Evolutionary conservation across 106 monocot genomes (phyloP), one percentile per base, ranked within the genome.

Genomic region (Acanthochlamys bracteata): DNA sequence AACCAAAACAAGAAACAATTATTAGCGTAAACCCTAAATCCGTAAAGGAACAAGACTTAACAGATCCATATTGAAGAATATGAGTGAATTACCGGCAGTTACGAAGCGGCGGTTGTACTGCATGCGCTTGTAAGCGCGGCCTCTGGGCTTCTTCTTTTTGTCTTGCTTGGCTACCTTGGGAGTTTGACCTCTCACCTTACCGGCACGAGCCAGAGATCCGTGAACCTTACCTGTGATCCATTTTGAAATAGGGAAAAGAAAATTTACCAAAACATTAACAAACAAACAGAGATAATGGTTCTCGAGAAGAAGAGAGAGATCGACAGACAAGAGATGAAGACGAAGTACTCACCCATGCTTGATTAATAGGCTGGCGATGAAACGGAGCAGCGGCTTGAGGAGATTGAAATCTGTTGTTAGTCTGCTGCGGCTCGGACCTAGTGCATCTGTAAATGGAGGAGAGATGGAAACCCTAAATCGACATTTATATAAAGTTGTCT

Each of bases 51-150:
- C 17, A 17, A 16, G 40, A 66, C 19, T 7, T 52, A 1, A 59
- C 12, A 70, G 1, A 7, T 0, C 21, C 1, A 59, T 1, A 49
- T 14, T 10, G 49, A 49, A 14, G 49, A 10, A 1, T 49, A 4
- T 49, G 4, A 17, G 9, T 49, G 4, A 9, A 39, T 40, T 39
- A 77, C 78, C 84, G 63, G 84, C 84, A 53, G 84, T 84, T 65
- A 84, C 84, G 80, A 84, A 84, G n/a, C 84, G 75, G 73, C 84
- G 84, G 62, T 84, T 84, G 80, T 84, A 84, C 71, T 84, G 84
- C 74, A 84, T 73, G 66, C 84, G 69, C 80, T 84, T 84, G 68
- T 82, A 20, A 23, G 82, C 82, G 64, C 77, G 40, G 12, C 82
- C 82, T 57, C 74, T 66, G 8, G 78, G 75, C 75, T 82, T 82